phyloP scores from a whole-genome alignment of 768 basidiomycete genomes.

The Leccinellum rugosiceps region DNA sequence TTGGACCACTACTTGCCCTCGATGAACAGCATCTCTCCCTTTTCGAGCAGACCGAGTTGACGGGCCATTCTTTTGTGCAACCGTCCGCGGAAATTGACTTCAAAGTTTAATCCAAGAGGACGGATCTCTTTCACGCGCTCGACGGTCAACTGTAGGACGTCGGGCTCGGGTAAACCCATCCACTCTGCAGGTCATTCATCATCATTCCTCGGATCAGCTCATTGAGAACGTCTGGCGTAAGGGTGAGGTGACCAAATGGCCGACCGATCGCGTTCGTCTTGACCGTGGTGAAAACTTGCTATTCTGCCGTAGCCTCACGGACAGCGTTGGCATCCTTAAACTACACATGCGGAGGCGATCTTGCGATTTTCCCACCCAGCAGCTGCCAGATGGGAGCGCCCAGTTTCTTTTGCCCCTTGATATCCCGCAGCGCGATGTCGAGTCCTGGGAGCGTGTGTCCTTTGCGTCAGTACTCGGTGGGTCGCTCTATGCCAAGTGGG shows the following conservation, averaged over 20 bases:
- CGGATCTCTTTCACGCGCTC: slow-evolving; percentile 51
- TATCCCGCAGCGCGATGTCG: slow-evolving; percentile 74
- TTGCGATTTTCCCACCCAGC: slow-evolving; percentile 65
- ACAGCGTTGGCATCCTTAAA: slow-evolving; percentile 48
- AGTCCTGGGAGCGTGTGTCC: slow-evolving; percentile 47
- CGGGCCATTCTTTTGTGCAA: slow-evolving; percentile 64
- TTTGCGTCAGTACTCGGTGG: not conserved
- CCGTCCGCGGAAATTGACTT: slow-evolving; percentile 68
- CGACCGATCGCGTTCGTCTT: slow-evolving; percentile 69
- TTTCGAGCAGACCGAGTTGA: slow-evolving; percentile 61
- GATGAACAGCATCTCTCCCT: slow-evolving; percentile 59
- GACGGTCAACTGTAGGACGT: slow-evolving; percentile 46
- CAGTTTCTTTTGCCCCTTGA: slow-evolving; percentile 68
- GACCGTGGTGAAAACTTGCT: slow-evolving; percentile 66
- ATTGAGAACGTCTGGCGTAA: not conserved
- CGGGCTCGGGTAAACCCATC: slow-evolving; percentile 54
- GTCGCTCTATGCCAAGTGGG: not conserved
- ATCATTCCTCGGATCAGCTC: slow-evolving; percentile 12
- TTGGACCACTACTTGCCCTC: slow-evolving; percentile 39
- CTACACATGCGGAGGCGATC: slow-evolving; percentile 57
- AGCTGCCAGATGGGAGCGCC: slow-evolving; percentile 65
- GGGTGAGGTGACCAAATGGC: slow-evolving; percentile 4
- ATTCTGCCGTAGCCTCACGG: slow-evolving; percentile 45
- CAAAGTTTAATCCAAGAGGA: slow-evolving; percentile 57
- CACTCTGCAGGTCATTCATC: slow-evolving; percentile 38